Evolutionary conservation across 129 eudicot species (phyloP), one percentile per base, ranked within the genome.

Genomic region (Centrapalus pauciflorus): DNA sequence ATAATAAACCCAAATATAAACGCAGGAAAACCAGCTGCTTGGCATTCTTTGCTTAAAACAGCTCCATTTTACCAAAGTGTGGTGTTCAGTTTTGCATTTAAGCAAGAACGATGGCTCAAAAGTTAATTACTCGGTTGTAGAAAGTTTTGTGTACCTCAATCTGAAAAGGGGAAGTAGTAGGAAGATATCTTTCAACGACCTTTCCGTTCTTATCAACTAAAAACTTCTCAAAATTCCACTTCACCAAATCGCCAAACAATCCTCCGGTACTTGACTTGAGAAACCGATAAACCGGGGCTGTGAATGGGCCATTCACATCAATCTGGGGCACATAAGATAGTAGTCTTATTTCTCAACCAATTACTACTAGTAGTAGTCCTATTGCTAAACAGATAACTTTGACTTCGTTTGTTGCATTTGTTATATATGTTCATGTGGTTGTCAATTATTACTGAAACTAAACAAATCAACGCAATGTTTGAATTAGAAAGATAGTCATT

Each of bases 161-260:
- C 70, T 88, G 82, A 7, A 83, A 61, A n/a, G 96, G 98, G 16
- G 96, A 80, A 8, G 98, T 88, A 48, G 98, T 88, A 14, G 98
- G 96, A 71, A 83, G 87, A 69, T 85, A 92, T 88, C 98, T 79
- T 72, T 85, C 83, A 28, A 81, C 84, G 10, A 92, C 96, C 38
- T 85, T 85, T 20, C 98, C 98, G 35, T 81, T 77, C 74, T 85
- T 92, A 72, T 92, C 95, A 8, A 92, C 95, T 12, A 92, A 52
- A 81, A 92, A 92, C 81, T 92, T 92, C 87, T 85, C 96, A 27
- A 92, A 92, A 73, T 92, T 92, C 98, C 98, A 92, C 69, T 92
- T 92, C 55, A 92, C 77, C 52, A 85, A 48, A 73, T 88, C 96
- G 23, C 96, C 96, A 24, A 92, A 81, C 45, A 92, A 83, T 64